A percentile compares a stretch with the other conserved stretches of the same genome.
phyloP scores from a whole-genome alignment of 169 alveolate genomes.

The Cryptosporidium sp. region DNA sequence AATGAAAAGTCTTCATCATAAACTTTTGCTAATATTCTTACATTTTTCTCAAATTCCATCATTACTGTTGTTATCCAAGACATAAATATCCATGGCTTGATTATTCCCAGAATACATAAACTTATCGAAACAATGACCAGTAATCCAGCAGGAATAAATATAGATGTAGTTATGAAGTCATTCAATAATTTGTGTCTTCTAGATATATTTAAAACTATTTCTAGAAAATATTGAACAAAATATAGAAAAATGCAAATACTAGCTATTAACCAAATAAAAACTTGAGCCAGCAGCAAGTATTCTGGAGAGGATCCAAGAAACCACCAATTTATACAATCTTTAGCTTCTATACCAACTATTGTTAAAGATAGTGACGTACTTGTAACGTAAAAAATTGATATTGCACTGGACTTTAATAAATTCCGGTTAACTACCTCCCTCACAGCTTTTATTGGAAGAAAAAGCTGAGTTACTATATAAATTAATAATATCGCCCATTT shows the following conservation, averaged over 20 bases:
- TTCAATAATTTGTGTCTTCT: conserved; percentile 20
- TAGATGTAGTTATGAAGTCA: conserved; percentile 54
- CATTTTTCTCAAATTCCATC: conserved; percentile 55
- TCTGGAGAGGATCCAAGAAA: conserved; percentile 68
- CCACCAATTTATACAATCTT: conserved; percentile 72
- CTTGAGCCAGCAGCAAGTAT: conserved; percentile 5
- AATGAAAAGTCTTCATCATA: background rate
- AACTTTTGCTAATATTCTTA: conserved; percentile 25
- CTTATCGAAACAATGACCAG: conserved; percentile 18
- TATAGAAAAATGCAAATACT: conserved; percentile 32
- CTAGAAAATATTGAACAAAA: conserved; percentile 22
- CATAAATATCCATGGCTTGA: conserved; percentile 72
- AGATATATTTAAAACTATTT: background rate
- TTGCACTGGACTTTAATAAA: conserved; percentile 13
- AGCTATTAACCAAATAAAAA: conserved; percentile 41
- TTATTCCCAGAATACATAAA: conserved; percentile 52
- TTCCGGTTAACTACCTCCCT: background rate
- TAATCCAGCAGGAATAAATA: conserved; percentile 43
- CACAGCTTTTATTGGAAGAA: conserved; percentile 18
- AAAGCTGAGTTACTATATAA: conserved; percentile 7
- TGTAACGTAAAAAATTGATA: conserved; percentile 31
- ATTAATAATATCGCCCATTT: conserved; percentile 19
- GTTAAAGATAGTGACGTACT: conserved; percentile 20
- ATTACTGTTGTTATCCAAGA: conserved; percentile 31
- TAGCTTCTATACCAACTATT: conserved; percentile 33